Evolutionary conservation across 805 yeast species (phyloP).

Genomic region (Metschnikowia lochheadii): DNA sequence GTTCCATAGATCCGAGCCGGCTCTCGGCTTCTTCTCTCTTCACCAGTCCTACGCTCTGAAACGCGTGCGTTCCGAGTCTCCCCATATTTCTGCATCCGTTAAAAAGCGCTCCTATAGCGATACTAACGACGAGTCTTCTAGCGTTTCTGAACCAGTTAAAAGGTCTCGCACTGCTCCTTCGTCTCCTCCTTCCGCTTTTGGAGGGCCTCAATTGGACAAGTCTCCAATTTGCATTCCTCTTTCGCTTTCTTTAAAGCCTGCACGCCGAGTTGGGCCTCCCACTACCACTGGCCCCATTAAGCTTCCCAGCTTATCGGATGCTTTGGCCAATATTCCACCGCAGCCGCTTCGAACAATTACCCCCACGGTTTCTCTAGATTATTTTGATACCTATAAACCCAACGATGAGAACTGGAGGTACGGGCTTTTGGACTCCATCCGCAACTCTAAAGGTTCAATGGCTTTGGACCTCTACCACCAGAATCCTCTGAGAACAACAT

Average conservation of each 20-base stretch:
- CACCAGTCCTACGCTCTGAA: background rate
- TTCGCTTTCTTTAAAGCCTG: background rate
- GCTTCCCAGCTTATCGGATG: slow-evolving; percentile 34
- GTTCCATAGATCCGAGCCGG: slow-evolving; percentile 1
- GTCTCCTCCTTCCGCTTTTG: slow-evolving; percentile 7
- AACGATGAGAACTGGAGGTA: slow-evolving; percentile 43
- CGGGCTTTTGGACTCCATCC: slow-evolving; percentile 35
- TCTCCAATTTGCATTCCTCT: background rate
- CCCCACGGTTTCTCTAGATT: slow-evolving; percentile 42
- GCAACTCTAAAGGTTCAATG: slow-evolving; percentile 17
- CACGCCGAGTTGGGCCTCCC: no score
- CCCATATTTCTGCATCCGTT: slow-evolving; percentile 1
- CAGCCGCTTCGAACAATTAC: background rate
- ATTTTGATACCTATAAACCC: slow-evolving; percentile 43
- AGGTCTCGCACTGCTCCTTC: slow-evolving; percentile 15
- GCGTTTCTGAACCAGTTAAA: background rate
- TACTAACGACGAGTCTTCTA: background rate
- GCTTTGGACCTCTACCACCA: background rate
- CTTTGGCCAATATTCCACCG: background rate
- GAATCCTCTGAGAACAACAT: background rate
- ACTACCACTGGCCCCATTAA: slow-evolving; percentile 7
- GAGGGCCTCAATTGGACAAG: background rate
- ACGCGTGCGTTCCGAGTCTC: slow-evolving; percentile 2
- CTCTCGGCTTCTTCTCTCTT: background rate
- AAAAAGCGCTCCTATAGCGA: slow-evolving; percentile 31